Percentiles rank a stretch among this genome's conserved stretches.
Conservation (phyloP, 2,329 filamentous ascomycete species). For the Arachnopeziza araneosa region DNA sequence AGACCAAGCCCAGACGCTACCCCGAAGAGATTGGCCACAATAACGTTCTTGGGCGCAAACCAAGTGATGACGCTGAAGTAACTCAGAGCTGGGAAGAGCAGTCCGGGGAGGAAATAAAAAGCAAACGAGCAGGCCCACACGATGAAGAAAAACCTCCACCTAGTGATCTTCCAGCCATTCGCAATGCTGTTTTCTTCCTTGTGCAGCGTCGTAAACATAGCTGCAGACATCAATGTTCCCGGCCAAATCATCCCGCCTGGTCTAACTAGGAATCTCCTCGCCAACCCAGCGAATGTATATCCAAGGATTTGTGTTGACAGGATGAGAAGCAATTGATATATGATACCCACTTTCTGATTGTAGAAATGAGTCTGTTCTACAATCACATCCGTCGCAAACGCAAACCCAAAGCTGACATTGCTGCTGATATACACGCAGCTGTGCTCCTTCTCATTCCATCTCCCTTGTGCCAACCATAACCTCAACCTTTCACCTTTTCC, state of each 20-base stretch:
- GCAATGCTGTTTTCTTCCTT: slow-evolving; percentile 77
- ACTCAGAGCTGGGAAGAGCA: slow-evolving; percentile 77
- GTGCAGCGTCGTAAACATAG: slow-evolving; percentile 84
- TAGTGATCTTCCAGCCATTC: slow-evolving; percentile 75
- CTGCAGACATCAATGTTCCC: slow-evolving; percentile 78
- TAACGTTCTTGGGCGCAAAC: slow-evolving; percentile 82
- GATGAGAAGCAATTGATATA: slow-evolving; percentile 77
- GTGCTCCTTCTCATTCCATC: slow-evolving; percentile 86
- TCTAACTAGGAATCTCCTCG: slow-evolving; percentile 73
- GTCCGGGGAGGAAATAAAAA: slow-evolving; percentile 81
- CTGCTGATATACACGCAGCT: slow-evolving; percentile 85
- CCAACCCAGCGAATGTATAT: slow-evolving; percentile 80
- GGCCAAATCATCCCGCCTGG: slow-evolving; percentile 92
- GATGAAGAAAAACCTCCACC: slow-evolving; percentile 78
- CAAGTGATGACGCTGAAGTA: slow-evolving; percentile 88
- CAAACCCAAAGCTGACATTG: slow-evolving; percentile 85
- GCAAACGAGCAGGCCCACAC: slow-evolving; percentile 66
- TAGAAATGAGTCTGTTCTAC: slow-evolving; percentile 89
- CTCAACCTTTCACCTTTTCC: slow-evolving; percentile 42
- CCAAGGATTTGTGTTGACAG: slow-evolving; percentile 83
- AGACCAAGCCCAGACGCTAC: slow-evolving; percentile 78
- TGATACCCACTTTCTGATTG: slow-evolving; percentile 68
- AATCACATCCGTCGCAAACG: slow-evolving; percentile 84
- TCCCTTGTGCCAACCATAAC: slow-evolving; percentile 72
- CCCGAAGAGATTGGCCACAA: slow-evolving; percentile 80